Base-by-base conservation (phyloP, 148 eudicot species). In the Oxyria digyna region DNA sequence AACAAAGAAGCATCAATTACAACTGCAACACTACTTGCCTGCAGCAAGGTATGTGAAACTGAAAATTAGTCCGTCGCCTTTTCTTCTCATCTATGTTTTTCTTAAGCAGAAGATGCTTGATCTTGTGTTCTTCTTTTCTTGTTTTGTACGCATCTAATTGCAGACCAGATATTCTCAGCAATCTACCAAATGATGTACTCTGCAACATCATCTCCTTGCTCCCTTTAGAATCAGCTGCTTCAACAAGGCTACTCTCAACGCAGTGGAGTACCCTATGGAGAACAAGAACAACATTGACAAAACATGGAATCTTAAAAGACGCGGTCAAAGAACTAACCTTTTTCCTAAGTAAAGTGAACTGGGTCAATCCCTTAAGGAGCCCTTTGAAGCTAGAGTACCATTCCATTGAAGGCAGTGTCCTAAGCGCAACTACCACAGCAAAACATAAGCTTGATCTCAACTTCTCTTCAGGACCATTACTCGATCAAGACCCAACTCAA, bases 341-440 rank as follows among this genome's bases (percentile, higher is more conserved):
- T 14, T 69, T 74, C 26, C 46, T 69, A 11, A 20, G 6, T 37
- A 23, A 23, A 8, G 10, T 74, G 40, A 55, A 74, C 41, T 45
- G 43, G 24, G 15, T 15, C 14, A 29, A 69, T 69, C 77, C 62
- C 4, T 4, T 62, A 12, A 62, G 31, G 8, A 13, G n/a, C n/a
- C 73, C 77, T 33, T 48, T 62, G 45, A 69, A 69, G 31, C 73
- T 74, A 18, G 46, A 69, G 27, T 74, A 42, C 52, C 64, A 62
- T 37, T 38, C 50, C 50, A 1, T 18, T 26, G 17, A 69, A 29
- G 62, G 18, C 1, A 8, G 42, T 9, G 12, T 37, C 17, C 37
- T 62, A n/a, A 40, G 69, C 0, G 77, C 77, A 8, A 23, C 69
- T 21, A 59, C 38, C 5, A 73, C 64, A 17, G 55, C 57, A 21